Evolutionary conservation across 2,329 filamentous ascomycete genomes (phyloP), one percentile per base, ranked within the genome.

Genomic region (Trichophyton schoenleinii): DNA sequence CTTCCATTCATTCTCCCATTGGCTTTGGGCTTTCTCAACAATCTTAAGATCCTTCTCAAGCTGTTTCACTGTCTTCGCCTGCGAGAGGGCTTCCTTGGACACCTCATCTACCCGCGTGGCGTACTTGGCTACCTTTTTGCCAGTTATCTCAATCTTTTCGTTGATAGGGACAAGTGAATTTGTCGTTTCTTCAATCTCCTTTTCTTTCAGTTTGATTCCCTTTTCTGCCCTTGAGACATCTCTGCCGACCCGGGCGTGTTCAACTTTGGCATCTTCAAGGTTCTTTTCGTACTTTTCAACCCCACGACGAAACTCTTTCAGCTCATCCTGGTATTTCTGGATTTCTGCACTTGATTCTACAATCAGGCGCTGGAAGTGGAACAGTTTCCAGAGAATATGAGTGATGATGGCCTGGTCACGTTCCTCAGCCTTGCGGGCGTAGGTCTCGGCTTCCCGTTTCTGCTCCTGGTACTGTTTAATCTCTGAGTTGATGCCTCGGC

Each of bases 381-480:
- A 97, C 1, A 99, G 80, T 75, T 96, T 97, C 92, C 92, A 99
- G 13, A 99, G 78, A 38, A 95, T 91, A 66, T 97, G 92, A 0
- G 88, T 91, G 61, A 97, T 89, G 61, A 96, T 88, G 6, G 92
- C 94, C 60, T 89, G 83, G 71, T 99, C 92, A 58, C 89, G 86
- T 72, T 97, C 90, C 60, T 94, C 88, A 0, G 88, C 88, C 74
- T 96, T 97, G 65, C 84, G 86, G 70, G 95, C 88, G 71, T 92
- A 99, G 67, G 87, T 92, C 66, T 99, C 94, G 3, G 92, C 92
- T 71, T 97, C 94, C 67, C 86, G 86, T 77, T 97, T 97, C 74
- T 97, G 92, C 72, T 97, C 91, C 70, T 95, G 88, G 70, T 96
- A 99, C 69, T 96, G 91, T 72, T 94, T 96, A 72, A 99, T 95